Conservation (phyloP, 2,329 filamentous ascomycete species). For the Sarocladium kiliense region DNA sequence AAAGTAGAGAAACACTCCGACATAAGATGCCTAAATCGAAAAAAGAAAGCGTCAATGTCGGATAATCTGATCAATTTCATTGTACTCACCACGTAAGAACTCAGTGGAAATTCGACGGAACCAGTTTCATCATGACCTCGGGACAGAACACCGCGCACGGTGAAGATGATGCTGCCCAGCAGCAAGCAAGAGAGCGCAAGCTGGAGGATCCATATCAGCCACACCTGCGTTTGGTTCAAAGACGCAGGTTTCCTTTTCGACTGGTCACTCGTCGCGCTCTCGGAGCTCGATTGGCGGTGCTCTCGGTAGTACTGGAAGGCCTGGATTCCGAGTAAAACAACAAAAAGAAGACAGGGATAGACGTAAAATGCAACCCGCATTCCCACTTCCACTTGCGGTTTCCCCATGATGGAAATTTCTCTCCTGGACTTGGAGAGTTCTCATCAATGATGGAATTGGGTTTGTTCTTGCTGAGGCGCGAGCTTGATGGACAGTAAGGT, state of each 20-base stretch:
- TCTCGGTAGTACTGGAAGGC: constrained; percentile 30
- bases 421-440: neutral
- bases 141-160: constrained; percentile 26
- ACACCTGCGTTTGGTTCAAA: constrained; percentile 13
- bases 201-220: constrained; percentile 28
- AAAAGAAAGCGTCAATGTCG: neutral
- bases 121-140: constrained; percentile 19
- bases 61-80: neutral
- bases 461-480: neutral
- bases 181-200: constrained; percentile 25
- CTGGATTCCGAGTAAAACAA: constrained; percentile 29
- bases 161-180: constrained; percentile 27
- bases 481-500: too few species aligned
- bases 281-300: constrained; percentile 20
- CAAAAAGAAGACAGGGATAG: constrained; percentile 34
- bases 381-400: constrained; percentile 23
- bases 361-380: constrained; percentile 34
- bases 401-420: constrained; percentile 22
- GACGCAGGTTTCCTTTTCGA: constrained; percentile 23
- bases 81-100: constrained; percentile 31
- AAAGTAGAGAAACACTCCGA: constrained; percentile 36
- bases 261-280: constrained; percentile 19
- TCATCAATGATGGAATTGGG: neutral
- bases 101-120: constrained; percentile 30
- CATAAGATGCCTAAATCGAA: constrained; percentile 29